Base-by-base conservation (phyloP, 1,284 basidiomycete genomes). In the Sanghuangporus sanghuang region DNA sequence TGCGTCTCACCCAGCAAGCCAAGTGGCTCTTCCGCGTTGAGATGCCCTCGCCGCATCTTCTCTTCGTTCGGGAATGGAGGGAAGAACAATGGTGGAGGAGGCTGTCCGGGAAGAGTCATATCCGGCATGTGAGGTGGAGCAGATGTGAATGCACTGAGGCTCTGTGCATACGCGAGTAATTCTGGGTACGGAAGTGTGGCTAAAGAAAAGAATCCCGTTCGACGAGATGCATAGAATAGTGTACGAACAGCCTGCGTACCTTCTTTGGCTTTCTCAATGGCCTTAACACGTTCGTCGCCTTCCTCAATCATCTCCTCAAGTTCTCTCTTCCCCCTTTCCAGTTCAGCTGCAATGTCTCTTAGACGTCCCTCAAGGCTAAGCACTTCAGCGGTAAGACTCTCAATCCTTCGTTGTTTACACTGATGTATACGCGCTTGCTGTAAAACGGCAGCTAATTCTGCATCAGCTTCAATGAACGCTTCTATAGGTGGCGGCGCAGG, bases 41-140 rank as follows among this genome's bases (percentile, higher is more conserved):
- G 82, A 64, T 82, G 82, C 0, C 90, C 90, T 42, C 84, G 80
- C 49, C 90, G 85, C 90, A 93, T 92, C 74, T 90, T 92, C 72
- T 91, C 90, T 76, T 92, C 91, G 70, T 91, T 92, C 1, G 90
- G 90, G 72, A 92, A 93, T 9, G 90, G 90, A 23, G 90, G 91
- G 76, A 90, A 90, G 79, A 93, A 92, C 46, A 90, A 70, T 6
- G 87, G 87, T 12, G 87, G 85, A 1, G 88, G 87, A 14, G 85
- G 85, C 70, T 87, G 85, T 9, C 87, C 86, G 11, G 87, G 87
- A 56, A 83, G 70, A 32, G 78, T 77, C 57, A 83, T 77, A 68
- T 92, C 88, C 36, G 89, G 88, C 84, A 91, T 89, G 71, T 90
- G 90, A 12, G 90, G 90, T 6, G 91, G 90, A 9, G 90, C 90